A percentile compares a stretch with the other conserved stretches of the same genome.
These are phyloP conservation scores for Lablab purpureus DNA, from an alignment of 306 rosid genomes.

Conservation along the genomic window DNA sequence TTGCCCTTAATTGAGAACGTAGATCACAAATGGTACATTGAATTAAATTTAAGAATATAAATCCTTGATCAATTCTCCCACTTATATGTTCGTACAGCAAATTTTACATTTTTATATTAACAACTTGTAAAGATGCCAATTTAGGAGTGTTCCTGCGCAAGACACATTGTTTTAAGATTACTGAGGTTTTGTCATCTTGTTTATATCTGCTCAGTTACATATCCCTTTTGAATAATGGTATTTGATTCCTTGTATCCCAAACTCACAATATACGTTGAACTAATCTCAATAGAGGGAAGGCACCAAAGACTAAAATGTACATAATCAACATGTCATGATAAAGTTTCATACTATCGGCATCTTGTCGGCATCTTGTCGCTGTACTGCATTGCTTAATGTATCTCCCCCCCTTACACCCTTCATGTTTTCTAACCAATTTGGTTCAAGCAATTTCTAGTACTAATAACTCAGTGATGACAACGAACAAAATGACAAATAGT, in stretches of 20 bases:
- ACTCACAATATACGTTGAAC: neutral
- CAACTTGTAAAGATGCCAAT: neutral
- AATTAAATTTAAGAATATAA: neutral
- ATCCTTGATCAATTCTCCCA: neutral
- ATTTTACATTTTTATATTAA: too few species aligned
- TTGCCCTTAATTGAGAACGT: neutral
- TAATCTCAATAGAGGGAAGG: neutral
- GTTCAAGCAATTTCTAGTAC: neutral
- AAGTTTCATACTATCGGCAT: neutral
- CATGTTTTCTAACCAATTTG: neutral
- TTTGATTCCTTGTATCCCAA: neutral
- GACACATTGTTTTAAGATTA: neutral
- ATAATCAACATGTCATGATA: neutral
- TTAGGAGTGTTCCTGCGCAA: neutral
- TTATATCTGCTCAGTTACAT: neutral
- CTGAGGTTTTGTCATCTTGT: neutral
- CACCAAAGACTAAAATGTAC: neutral
- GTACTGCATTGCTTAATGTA: neutral
- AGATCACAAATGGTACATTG: neutral
- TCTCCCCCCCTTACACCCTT: neutral
- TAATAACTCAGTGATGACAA: neutral
- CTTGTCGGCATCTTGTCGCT: neutral
- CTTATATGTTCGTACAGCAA: neutral
- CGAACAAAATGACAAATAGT: neutral
- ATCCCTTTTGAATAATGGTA: neutral